A percentile compares a stretch with the other conserved stretches of the same genome.
Evolutionary conservation across 1,284 basidiomycete genomes (phyloP).

Genomic region (Xerocomus minutiporus): DNA sequence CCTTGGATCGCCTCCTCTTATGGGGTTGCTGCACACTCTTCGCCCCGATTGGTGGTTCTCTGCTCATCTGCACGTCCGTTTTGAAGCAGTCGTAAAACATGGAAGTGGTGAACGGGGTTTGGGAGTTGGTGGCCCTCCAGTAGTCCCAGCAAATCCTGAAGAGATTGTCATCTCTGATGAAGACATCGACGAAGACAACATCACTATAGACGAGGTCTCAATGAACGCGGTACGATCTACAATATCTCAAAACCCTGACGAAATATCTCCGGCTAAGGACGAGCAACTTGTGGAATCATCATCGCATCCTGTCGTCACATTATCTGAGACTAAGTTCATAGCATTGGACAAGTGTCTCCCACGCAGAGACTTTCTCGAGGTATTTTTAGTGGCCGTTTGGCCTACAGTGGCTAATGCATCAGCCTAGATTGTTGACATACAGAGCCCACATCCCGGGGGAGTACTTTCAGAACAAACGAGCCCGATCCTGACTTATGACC

Average conservation of each 20-base stretch:
- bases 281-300: slow-evolving; percentile 43
- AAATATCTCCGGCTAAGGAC: slow-evolving; percentile 64
- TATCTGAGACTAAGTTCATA: slow-evolving; percentile 69
- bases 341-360: slow-evolving; percentile 93
- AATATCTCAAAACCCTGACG: slow-evolving; percentile 57
- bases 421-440: slow-evolving; percentile 67
- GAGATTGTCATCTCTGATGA: slow-evolving; percentile 65
- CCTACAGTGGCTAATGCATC: slow-evolving; percentile 1
- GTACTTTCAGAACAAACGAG: slow-evolving; percentile 11
- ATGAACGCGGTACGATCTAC: neutral
- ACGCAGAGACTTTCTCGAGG: slow-evolving; percentile 81
- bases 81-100: slow-evolving; percentile 58
- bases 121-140: neutral
- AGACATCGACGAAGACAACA: slow-evolving; percentile 29
- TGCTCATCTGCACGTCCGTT: slow-evolving; percentile 89
- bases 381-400: slow-evolving; percentile 30
- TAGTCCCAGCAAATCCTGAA: slow-evolving; percentile 47
- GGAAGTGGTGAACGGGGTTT: slow-evolving; percentile 8
- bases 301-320: slow-evolving; percentile 31
- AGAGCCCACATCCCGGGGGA: slow-evolving; percentile 16
- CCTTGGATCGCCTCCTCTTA: slow-evolving; percentile 88
- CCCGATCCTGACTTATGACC: slow-evolving; percentile 65
- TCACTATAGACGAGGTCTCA: neutral
- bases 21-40: slow-evolving; percentile 70
- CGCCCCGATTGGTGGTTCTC: slow-evolving; percentile 93